These are phyloP conservation scores for Aspergillus saccharolyticus DNA, from an alignment of 495 filamentous ascomycete genomes.

Conservation along the genomic window DNA sequence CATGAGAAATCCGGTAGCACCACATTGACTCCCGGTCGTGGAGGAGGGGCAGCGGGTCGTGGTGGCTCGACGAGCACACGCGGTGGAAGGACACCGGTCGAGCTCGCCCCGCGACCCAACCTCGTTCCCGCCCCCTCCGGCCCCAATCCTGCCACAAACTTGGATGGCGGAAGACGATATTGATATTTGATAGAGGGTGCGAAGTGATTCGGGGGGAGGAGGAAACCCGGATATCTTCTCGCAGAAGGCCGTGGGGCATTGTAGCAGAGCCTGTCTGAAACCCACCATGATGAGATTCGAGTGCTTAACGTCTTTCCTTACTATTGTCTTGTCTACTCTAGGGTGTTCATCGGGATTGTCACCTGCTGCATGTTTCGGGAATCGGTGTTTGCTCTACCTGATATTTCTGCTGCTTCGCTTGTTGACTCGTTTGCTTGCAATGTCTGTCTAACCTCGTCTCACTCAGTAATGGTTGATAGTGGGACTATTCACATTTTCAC, in stretches of 20 bases:
- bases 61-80: slow-evolving; percentile 30
- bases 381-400: neutral
- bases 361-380: neutral
- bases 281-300: no score
- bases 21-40: slow-evolving; percentile 26
- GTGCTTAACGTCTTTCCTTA: slow-evolving; percentile 7
- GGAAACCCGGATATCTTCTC: neutral
- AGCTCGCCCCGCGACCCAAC: slow-evolving; percentile 24
- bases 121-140: slow-evolving; percentile 23
- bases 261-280: no score
- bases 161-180: slow-evolving; percentile 30
- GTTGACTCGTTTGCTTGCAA: neutral
- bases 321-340: neutral
- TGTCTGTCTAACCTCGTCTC: neutral
- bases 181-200: no score
- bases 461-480: neutral
- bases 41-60: slow-evolving; percentile 25
- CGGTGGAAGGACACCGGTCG: slow-evolving; percentile 28
- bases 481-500: neutral
- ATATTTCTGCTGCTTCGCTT: neutral
- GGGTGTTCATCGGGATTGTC: neutral
- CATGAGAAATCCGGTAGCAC: slow-evolving; percentile 56
- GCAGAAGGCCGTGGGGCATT: no score
- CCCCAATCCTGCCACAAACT: slow-evolving; percentile 25
- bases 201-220: no score